Evolutionary conservation across 495 filamentous ascomycete species (phyloP), one percentile per base, ranked within the genome.

Genomic region (Rhizodiscina lignyota): DNA sequence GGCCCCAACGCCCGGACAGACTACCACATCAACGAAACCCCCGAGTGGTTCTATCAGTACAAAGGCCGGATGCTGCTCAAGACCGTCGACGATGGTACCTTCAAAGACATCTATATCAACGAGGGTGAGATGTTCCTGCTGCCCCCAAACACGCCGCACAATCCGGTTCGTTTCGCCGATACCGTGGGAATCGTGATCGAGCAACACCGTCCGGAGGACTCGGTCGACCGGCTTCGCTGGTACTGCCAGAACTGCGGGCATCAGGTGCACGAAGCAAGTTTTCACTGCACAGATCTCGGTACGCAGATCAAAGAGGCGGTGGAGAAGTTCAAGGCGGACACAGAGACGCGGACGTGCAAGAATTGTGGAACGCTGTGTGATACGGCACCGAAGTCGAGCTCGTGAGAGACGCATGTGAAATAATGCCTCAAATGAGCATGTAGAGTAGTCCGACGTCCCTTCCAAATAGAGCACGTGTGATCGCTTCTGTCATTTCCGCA

Each of bases 31-130:
- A 97, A 97, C 63, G 62, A 74, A 34, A 97, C 89, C 0, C 74
- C 89, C 4, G 89, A 97, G 50, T 96, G 84, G 72, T 97, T 96
- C 69, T 97, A 91, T 66, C 87, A 94, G 53, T 80, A 94, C 64
- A 71, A 73, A 38, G 89, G 89, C 32, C 71, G 71, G 18, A 94
- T 97, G 89, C 63, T 94, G 15, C 74, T 97, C 33, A 92, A 91
- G 49, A 82, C 89, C 2, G 84, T 96, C 21, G 72, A 78, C 6
- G 63, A 62, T 18, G 54, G 59, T 8, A 47, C 50, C 1, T 92
- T 92, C 58, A 66, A 70, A 37, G 89, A 97, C 55, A 76, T 97
- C 36, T 66, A 76, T 32, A 92, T 97, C 51, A 66, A 73, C 44
- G 86, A 97, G 59, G 87, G 87, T 36, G 86, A 91, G 26, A 79